phyloP scores from a whole-genome alignment of 192 early-diverging fungal genomes.

The Blastocladiella britannica region DNA sequence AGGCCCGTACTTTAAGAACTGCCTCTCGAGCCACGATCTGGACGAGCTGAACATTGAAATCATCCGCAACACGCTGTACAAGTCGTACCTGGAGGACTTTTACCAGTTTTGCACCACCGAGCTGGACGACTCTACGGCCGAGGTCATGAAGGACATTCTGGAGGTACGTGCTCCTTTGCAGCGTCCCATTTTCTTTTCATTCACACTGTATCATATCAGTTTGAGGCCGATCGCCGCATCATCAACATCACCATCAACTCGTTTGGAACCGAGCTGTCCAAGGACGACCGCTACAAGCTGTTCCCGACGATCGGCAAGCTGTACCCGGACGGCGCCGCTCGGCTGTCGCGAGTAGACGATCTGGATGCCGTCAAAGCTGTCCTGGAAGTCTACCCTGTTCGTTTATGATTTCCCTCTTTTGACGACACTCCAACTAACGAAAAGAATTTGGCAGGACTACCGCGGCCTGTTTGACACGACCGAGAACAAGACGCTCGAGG shows the following conservation, averaged over 20 bases:
- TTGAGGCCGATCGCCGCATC: conserved; percentile 93
- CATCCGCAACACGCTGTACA: conserved; percentile 96
- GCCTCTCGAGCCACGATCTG: conserved; percentile 84
- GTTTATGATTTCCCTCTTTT: conserved; percentile 3
- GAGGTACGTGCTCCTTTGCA: conserved; percentile 23
- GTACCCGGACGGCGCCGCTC: conserved; percentile 73
- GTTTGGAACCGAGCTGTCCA: conserved; percentile 87
- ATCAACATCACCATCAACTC: conserved; percentile 99
- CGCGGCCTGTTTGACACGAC: conserved; percentile 54
- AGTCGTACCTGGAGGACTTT: conserved; percentile 97
- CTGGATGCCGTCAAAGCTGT: conserved; percentile 75
- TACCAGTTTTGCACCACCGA: conserved; percentile 57
- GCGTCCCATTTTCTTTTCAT: background rate
- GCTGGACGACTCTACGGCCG: conserved; percentile 63
- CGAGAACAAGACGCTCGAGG: conserved; percentile 61
- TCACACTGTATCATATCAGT: too few species aligned
- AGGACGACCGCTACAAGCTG: conserved; percentile 87
- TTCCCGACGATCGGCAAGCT: conserved; percentile 78
- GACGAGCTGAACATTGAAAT: conserved; percentile 99
- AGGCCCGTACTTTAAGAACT: conserved; percentile 96
- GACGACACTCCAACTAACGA: too few species aligned
- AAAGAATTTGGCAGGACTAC: conserved; percentile 44
- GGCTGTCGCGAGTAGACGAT: conserved; percentile 74
- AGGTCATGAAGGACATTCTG: conserved; percentile 84
- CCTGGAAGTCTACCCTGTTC: conserved; percentile 62